phyloP scores from a whole-genome alignment of 805 yeast species.

The Clavispora phyllophila region DNA sequence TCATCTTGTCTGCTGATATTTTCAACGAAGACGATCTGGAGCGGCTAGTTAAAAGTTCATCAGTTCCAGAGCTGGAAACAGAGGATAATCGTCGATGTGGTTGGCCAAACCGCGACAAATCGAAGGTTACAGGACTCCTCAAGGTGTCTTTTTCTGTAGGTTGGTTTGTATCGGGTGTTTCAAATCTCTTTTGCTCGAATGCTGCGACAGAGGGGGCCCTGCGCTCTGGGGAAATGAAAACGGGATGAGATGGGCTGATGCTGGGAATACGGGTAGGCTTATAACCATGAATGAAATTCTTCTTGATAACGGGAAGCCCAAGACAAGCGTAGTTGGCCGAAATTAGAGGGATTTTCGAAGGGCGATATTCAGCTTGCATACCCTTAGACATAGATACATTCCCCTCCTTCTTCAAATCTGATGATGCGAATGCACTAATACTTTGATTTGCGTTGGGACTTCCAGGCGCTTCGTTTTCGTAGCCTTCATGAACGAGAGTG shows the following conservation, averaged over 20 bases:
- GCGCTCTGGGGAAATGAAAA: slow-evolving; percentile 20
- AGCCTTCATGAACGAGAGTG: slow-evolving; percentile 1
- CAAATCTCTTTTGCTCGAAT: background rate
- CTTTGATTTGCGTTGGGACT: background rate
- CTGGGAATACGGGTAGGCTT: slow-evolving; percentile 22
- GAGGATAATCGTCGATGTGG: background rate
- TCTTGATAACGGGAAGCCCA: slow-evolving; percentile 22
- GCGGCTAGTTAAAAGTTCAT: background rate
- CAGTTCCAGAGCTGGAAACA: background rate
- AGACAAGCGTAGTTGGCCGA: slow-evolving; percentile 14
- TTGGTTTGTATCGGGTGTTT: background rate
- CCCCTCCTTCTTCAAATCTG: background rate
- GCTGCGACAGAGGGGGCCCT: slow-evolving; percentile 5
- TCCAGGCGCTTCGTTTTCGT: background rate
- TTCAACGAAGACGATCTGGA: slow-evolving; percentile 1
- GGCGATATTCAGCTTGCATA: background rate
- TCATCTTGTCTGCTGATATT: slow-evolving; percentile 1
- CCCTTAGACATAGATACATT: too few species aligned
- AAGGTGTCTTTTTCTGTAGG: slow-evolving; percentile 1
- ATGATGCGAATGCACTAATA: background rate
- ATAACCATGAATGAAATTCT: slow-evolving; percentile 8
- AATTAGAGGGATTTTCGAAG: slow-evolving; percentile 25
- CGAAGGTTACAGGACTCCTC: slow-evolving; percentile 8
- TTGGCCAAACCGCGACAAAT: background rate
- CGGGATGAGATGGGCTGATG: slow-evolving; percentile 26